phyloP scores from a whole-genome alignment of 108 stramenopile species.

The Cyclostephanos invisitatus region DNA sequence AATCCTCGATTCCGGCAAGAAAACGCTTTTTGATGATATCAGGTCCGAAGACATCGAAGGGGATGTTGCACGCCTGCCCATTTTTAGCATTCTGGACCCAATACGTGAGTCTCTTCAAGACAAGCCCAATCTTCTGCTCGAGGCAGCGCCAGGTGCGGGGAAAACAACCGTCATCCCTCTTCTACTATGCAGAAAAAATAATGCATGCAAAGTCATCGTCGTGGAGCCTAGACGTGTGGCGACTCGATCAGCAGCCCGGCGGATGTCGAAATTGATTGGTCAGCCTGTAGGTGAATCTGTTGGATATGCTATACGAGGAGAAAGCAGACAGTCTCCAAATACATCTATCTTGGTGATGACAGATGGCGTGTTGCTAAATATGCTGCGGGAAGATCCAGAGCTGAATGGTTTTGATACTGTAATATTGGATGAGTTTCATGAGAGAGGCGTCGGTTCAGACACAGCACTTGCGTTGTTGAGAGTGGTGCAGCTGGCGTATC shows the following conservation, averaged over 20 bases:
- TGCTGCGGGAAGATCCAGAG: constrained; percentile 57
- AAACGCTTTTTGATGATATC: constrained; percentile 11
- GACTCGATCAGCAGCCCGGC: constrained; percentile 63
- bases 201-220: constrained; percentile 38
- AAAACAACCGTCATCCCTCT: constrained; percentile 72
- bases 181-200: constrained; percentile 7
- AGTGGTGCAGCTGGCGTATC: constrained; percentile 50
- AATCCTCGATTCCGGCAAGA: too few species aligned
- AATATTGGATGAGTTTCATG: constrained; percentile 77
- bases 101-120: constrained; percentile 9
- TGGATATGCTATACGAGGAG: constrained; percentile 68
- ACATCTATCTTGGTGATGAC: constrained; percentile 60
- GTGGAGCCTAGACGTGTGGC: constrained; percentile 70
- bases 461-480: constrained; percentile 62
- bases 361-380: constrained; percentile 62
- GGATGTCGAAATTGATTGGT: constrained; percentile 54
- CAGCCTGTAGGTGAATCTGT: constrained; percentile 45
- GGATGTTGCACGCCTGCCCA: too few species aligned
- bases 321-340: constrained; percentile 24
- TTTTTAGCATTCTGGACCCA: constrained; percentile 14
- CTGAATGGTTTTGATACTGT: constrained; percentile 43
- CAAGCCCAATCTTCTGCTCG: constrained; percentile 55
- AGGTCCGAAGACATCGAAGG: constrained; percentile 3
- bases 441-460: constrained; percentile 68
- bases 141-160: constrained; percentile 73